phyloP scores from a whole-genome alignment of 2,329 filamentous ascomycete species.

The Tolypocladium nubicola region DNA sequence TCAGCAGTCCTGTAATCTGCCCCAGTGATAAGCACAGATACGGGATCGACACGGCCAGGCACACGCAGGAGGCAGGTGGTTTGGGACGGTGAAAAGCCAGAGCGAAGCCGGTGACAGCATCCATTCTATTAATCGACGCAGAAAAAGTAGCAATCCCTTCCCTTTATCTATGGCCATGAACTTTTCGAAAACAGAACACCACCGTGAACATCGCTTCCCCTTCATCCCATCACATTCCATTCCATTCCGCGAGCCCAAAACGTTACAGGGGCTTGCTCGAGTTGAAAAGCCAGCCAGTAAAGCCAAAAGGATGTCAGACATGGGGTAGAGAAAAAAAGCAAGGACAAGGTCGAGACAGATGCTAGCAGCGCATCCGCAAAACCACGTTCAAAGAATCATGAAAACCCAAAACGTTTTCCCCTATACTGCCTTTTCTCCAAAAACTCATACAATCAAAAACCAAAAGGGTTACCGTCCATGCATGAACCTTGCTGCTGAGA shows the following conservation, averaged over 20 bases:
- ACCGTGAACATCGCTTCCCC: neutral
- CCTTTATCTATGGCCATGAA: conserved; percentile 6
- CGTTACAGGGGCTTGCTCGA: neutral
- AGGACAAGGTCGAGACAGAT: neutral
- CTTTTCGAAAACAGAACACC: conserved; percentile 4
- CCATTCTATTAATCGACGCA: conserved; percentile 6
- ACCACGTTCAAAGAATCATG: no score
- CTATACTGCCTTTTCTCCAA: conserved; percentile 4
- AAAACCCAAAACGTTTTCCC: neutral
- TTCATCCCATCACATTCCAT: neutral
- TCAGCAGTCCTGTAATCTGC: neutral
- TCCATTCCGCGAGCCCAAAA: neutral
- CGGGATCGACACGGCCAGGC: neutral
- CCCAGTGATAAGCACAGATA: neutral
- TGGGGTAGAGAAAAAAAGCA: neutral
- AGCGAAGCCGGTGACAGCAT: conserved; percentile 6
- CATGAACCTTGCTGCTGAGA: neutral
- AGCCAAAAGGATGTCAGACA: neutral
- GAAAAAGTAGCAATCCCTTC: neutral
- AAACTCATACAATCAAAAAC: conserved; percentile 5
- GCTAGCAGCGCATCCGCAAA: neutral
- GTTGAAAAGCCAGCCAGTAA: neutral
- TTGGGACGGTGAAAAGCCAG: neutral
- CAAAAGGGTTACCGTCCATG: neutral
- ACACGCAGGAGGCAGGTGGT: neutral